These are phyloP conservation scores for Fusarium sp. DNA, from an alignment of 2,329 filamentous ascomycete species.

Conservation along the genomic window DNA sequence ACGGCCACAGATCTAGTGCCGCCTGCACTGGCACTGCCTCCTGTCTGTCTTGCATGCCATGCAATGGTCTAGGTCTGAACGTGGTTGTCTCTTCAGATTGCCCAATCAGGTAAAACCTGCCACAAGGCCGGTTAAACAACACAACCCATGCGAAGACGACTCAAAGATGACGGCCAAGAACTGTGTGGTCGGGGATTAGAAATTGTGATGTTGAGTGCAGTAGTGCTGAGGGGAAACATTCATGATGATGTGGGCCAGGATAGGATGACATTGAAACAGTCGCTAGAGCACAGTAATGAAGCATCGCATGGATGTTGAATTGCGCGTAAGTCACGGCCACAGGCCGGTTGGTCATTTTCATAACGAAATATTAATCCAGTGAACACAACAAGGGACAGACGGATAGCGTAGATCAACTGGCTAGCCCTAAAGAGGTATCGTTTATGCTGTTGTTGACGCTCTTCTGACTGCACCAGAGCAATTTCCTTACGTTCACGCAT, in stretches of 20 bases:
- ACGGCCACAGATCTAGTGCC: conserved; percentile 8
- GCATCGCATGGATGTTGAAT: conserved; percentile 24
- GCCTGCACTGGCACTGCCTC: conserved; percentile 6
- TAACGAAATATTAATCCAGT: background rate
- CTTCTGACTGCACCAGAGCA: conserved; percentile 1
- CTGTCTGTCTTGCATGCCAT: conserved; percentile 8
- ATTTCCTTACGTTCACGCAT: background rate
- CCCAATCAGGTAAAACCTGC: conserved; percentile 13
- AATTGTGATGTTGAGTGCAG: background rate
- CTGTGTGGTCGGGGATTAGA: background rate
- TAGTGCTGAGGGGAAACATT: background rate
- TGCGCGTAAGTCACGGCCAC: background rate
- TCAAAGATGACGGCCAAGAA: background rate
- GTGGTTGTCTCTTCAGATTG: conserved; percentile 20
- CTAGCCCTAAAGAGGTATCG: conserved; percentile 6
- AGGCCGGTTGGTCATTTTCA: background rate
- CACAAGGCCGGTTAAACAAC: background rate
- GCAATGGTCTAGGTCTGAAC: conserved; percentile 6
- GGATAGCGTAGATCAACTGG: conserved; percentile 26
- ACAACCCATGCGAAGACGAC: background rate
- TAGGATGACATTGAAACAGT: background rate
- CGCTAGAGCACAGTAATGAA: background rate
- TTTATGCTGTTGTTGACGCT: background rate
- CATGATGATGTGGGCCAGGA: background rate
- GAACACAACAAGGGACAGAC: conserved; percentile 4